These are phyloP conservation scores for Fusarium duplospermum DNA, from an alignment of 2,329 filamentous ascomycete species.

Conservation along the genomic window DNA sequence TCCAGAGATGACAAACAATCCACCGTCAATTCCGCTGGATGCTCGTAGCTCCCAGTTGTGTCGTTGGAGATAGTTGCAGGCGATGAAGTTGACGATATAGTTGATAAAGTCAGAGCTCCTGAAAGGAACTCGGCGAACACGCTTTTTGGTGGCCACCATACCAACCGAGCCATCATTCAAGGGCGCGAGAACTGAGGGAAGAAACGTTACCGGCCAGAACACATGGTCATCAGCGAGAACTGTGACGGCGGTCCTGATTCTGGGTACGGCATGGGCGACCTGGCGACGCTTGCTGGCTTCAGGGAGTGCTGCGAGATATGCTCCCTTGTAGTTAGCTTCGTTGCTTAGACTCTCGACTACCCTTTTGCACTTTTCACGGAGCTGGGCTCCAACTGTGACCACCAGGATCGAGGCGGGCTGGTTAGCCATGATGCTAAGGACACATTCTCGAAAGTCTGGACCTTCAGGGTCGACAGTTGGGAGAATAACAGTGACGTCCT, in stretches of 20 bases:
- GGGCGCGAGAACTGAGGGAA: constrained; percentile 55
- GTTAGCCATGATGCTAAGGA: constrained; percentile 55
- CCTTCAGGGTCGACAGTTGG: constrained; percentile 61
- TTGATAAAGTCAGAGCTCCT: constrained; percentile 24
- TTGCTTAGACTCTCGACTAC: constrained; percentile 14
- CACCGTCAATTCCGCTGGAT: constrained; percentile 67
- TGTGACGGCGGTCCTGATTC: constrained; percentile 54
- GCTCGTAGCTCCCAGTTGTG: constrained; percentile 72
- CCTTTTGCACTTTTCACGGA: constrained; percentile 35
- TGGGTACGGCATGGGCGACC: constrained; percentile 53
- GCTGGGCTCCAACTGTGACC: constrained; percentile 55
- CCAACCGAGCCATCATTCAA: constrained; percentile 61
- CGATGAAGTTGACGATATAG: constrained; percentile 65
- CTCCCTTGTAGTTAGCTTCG: constrained; percentile 26
- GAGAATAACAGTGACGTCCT: constrained; percentile 63
- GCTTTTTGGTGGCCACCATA: constrained; percentile 68
- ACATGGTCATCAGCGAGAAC: constrained; percentile 66
- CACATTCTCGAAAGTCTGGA: constrained; percentile 54
- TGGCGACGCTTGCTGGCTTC: constrained; percentile 63
- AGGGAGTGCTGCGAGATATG: constrained; percentile 47
- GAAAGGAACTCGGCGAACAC: constrained; percentile 54
- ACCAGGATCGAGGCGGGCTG: constrained; percentile 54
- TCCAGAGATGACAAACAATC: constrained; percentile 68
- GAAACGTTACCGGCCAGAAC: constrained; percentile 59
- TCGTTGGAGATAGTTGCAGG: constrained; percentile 68